phyloP scores from a whole-genome alignment of 2,329 filamentous ascomycete genomes.

The Colletotrichum sp. region DNA sequence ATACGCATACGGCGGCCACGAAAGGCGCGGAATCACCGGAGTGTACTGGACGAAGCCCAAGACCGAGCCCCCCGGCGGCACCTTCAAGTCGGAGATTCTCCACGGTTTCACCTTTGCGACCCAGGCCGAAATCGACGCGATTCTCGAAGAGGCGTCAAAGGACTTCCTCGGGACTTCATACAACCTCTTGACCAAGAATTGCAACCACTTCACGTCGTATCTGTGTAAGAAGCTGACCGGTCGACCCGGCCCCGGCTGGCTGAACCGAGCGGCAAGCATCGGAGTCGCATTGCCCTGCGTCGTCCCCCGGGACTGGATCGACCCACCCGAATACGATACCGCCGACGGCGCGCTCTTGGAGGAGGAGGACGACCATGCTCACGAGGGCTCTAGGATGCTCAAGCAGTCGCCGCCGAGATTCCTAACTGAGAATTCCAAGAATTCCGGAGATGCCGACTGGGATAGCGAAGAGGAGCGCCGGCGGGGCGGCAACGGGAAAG shows the following conservation, averaged over 20 bases:
- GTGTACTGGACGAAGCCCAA: conserved; percentile 83
- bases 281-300: conserved; percentile 82
- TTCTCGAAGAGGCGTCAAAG: conserved; percentile 71
- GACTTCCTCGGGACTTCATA: conserved; percentile 79
- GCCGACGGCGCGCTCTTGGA: conserved; percentile 74
- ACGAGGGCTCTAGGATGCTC: conserved; percentile 67
- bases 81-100: conserved; percentile 75
- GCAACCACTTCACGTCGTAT: conserved; percentile 86
- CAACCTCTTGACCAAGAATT: conserved; percentile 83
- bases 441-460: conserved; percentile 40
- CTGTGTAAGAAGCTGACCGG: conserved; percentile 77
- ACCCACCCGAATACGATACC: conserved; percentile 77
- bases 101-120: conserved; percentile 80
- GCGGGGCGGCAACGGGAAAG: conserved; percentile 44
- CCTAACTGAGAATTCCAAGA: conserved; percentile 28
- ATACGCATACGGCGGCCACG: conserved; percentile 87
- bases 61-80: conserved; percentile 77
- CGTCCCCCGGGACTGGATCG: conserved; percentile 82
- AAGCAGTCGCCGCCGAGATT: conserved; percentile 33
- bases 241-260: conserved; percentile 72
- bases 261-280: conserved; percentile 85
- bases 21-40: conserved; percentile 72
- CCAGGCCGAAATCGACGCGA: conserved; percentile 71
- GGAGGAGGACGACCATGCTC: conserved; percentile 52
- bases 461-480: conserved; percentile 51